Evolutionary conservation across 257 asterid species (phyloP), one percentile per base, ranked within the genome.

Genomic region (Capsicum pubescens): DNA sequence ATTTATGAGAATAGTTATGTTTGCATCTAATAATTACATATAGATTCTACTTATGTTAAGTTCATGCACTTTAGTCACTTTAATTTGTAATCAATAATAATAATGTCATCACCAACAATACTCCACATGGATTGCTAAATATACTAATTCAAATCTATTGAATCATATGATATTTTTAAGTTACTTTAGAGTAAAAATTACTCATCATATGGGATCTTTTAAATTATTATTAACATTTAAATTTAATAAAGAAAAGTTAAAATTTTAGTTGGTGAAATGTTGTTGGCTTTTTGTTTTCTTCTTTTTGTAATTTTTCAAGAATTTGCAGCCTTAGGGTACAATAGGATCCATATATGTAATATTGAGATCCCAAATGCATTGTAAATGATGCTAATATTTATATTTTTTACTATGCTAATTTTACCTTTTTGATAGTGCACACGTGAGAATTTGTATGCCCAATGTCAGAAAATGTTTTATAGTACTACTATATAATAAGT

Each of bases 1-100:
- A 85, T 78, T 86, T 57, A 85, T 71, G 85, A 86, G 60, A 68
- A 61, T 46, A 16, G 85, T 42, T 77, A 85, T 68, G 42, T 64
- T 70, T 63, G 79, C 48, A 26, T 7, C 35, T 69, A 9, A 17
- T 42, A 42, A 42, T 69, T 69, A 69, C 32, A 16, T 0, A 44
- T 3, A 0, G 4, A 17, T 4, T 48, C 57, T 44, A 17, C 4
- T n/a, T 5, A 21, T n/a, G 58, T 7, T 7, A 48, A n/a, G 17
- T 71, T 71, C 57, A 46, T 11, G 17, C 17, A 71, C 32, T 14
- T 39, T 46, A 10, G 58, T 7, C 36, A 71, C 58, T n/a, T 71
- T n/a, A n/a, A n/a, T n/a, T n/a, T 13, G 79, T 44, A 36, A 71
- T 44, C 17, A 67, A 10, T 17, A 70, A 44, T 44, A 2, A 44